Conservation (phyloP, 1,284 basidiomycete species). For the Moesziomyces antarcticus region DNA sequence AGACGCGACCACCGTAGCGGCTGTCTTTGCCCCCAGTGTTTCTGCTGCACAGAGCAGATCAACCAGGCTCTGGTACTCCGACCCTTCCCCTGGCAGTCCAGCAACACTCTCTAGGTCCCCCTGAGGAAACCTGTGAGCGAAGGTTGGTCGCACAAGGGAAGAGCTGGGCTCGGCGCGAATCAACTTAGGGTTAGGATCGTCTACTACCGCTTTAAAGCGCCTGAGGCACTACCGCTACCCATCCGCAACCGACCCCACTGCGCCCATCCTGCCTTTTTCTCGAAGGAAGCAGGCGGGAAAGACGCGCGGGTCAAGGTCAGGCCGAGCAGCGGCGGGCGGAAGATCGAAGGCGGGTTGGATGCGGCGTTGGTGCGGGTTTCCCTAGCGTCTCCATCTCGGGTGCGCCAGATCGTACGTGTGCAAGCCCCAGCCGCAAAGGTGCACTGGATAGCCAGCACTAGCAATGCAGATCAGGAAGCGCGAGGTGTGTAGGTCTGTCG, state of each 20-base stretch:
- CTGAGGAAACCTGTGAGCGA: background rate
- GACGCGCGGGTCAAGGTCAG: conserved; percentile 5
- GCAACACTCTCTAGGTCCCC: too few species aligned
- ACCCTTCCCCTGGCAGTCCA: too few species aligned
- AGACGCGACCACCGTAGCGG: too few species aligned
- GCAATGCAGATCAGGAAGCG: background rate
- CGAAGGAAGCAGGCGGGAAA: background rate
- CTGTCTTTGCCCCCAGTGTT: too few species aligned
- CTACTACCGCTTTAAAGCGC: conserved; percentile 43
- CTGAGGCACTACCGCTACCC: background rate
- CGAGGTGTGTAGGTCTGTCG: conserved; percentile 11
- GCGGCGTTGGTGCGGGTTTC: conserved; percentile 7
- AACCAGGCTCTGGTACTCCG: too few species aligned
- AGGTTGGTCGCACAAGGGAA: background rate
- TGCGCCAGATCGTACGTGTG: background rate
- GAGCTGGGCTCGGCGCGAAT: conserved; percentile 11
- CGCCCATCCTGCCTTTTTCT: background rate
- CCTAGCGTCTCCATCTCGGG: background rate
- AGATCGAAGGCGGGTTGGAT: conserved; percentile 46
- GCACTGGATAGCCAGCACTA: too few species aligned
- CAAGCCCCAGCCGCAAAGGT: too few species aligned
- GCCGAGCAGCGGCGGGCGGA: conserved; percentile 26
- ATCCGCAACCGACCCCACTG: background rate
- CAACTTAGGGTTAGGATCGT: conserved; percentile 61
- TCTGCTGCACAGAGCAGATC: too few species aligned